phyloP scores from a whole-genome alignment of 495 filamentous ascomycete species.

The Penicillium lagena region DNA sequence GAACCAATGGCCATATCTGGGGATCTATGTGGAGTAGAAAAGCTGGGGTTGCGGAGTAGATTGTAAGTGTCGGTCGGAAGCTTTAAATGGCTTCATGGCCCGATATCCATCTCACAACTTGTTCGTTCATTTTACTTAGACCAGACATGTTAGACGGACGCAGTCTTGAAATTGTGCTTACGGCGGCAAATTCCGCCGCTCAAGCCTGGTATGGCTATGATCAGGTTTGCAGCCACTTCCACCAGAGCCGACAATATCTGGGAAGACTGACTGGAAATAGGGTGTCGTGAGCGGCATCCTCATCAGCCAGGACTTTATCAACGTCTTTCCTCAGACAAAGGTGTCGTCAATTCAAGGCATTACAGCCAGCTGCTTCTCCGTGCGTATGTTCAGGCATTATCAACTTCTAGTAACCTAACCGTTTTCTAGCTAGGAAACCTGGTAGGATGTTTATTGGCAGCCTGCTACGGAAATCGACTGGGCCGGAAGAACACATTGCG shows the following conservation, averaged over 20 bases:
- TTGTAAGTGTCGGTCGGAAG: neutral
- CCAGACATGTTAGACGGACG: neutral
- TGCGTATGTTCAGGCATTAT: neutral
- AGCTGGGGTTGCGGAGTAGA: neutral
- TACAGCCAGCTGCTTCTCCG: neutral
- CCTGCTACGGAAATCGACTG: slow-evolving; percentile 35
- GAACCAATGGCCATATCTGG: neutral
- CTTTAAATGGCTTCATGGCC: neutral
- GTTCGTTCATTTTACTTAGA: neutral
- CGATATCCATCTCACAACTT: neutral
- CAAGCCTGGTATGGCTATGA: neutral
- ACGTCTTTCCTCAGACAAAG: neutral
- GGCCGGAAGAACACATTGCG: slow-evolving; percentile 47
- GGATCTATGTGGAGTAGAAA: neutral
- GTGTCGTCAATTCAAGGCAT: neutral
- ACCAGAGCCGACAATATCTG: neutral
- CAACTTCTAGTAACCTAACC: neutral
- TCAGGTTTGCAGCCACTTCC: neutral
- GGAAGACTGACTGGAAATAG: neutral
- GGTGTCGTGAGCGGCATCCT: neutral
- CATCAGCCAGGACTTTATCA: neutral
- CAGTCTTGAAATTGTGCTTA: neutral
- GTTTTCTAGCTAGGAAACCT: neutral
- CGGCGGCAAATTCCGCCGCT: neutral
- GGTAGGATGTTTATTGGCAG: neutral